Percentiles rank a stretch among this genome's conserved stretches.
Evolutionary conservation across 768 basidiomycete species (phyloP).

Genomic region (Podaxis sp.): DNA sequence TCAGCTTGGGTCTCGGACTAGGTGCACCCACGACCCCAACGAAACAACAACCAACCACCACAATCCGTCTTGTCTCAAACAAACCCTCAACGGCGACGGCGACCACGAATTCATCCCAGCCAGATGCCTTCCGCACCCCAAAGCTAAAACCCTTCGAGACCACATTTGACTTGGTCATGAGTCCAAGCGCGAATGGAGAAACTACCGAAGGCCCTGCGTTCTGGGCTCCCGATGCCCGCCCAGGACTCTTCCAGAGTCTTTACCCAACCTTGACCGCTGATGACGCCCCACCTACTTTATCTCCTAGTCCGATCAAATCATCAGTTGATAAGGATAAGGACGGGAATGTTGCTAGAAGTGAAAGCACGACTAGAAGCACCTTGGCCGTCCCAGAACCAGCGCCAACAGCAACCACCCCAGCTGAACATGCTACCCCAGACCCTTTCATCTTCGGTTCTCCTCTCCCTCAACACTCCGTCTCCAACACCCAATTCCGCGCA

Average conservation of each 20-base stretch:
- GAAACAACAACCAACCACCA: slow-evolving; percentile 46
- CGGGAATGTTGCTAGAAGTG: slow-evolving; percentile 18
- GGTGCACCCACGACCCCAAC: slow-evolving; percentile 41
- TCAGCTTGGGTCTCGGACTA: slow-evolving; percentile 52
- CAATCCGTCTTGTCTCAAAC: slow-evolving; percentile 49
- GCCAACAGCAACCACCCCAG: slow-evolving; percentile 13
- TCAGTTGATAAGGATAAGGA: slow-evolving; percentile 16
- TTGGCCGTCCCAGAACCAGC: slow-evolving; percentile 1
- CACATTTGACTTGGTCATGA: slow-evolving; percentile 65
- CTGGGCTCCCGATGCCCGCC: slow-evolving; percentile 32
- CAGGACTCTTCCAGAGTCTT: slow-evolving; percentile 26
- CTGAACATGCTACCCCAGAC: slow-evolving; percentile 25
- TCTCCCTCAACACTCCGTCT: slow-evolving; percentile 57
- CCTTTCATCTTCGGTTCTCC: slow-evolving; percentile 83
- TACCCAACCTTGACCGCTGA: slow-evolving; percentile 40
- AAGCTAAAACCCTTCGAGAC: slow-evolving; percentile 66
- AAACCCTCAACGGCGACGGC: slow-evolving; percentile 21
- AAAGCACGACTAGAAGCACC: slow-evolving; percentile 6
- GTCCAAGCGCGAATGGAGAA: slow-evolving; percentile 37
- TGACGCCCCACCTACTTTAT: slow-evolving; percentile 26
- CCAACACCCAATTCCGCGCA: slow-evolving; percentile 64
- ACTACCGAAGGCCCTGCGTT: slow-evolving; percentile 20
- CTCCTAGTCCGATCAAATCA: slow-evolving; percentile 14
- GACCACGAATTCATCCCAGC: slow-evolving; percentile 22
- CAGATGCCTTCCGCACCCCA: slow-evolving; percentile 45